A percentile compares a stretch with the other conserved stretches of the same genome.
phyloP scores from a whole-genome alignment of 768 basidiomycete genomes.

The Clavaria fumosa region DNA sequence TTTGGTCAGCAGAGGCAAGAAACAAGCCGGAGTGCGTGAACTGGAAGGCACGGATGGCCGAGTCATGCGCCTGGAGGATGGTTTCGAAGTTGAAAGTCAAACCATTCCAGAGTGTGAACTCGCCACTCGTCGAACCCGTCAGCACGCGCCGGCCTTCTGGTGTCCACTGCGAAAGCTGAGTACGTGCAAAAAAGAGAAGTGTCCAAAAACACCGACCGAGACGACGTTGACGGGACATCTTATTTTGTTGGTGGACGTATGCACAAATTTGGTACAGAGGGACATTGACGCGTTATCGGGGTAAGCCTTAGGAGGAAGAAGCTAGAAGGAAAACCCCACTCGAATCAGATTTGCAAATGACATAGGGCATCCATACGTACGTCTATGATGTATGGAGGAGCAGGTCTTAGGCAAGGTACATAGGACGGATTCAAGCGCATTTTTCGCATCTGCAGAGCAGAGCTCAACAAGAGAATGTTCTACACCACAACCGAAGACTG shows the following conservation, averaged over 20 bases:
- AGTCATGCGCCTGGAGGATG: constrained; percentile 97
- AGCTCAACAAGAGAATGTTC: constrained; percentile 4
- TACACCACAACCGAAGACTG: constrained; percentile 14
- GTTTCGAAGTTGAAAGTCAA: constrained; percentile 99
- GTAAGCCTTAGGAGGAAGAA: constrained; percentile 90
- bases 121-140: constrained; percentile 92
- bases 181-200: constrained; percentile 1
- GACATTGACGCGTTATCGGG: constrained; percentile 85
- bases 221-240: constrained; percentile 95
- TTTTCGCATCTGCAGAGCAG: constrained; percentile 41
- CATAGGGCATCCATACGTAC: constrained; percentile 29
- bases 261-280: constrained; percentile 91
- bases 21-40: constrained; percentile 93
- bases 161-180: constrained; percentile 60
- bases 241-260: constrained; percentile 98
- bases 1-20: constrained; percentile 85
- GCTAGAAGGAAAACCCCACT: constrained; percentile 28
- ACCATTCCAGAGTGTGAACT: constrained; percentile 98
- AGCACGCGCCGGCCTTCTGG: constrained; percentile 88
- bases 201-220: constrained; percentile 38
- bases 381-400: constrained; percentile 79
- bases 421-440: constrained; percentile 67
- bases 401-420: constrained; percentile 65
- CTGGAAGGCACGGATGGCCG: constrained; percentile 74
- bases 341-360: constrained; percentile 13